Conservation (phyloP, 805 yeast species). For the Ogataea neopini region DNA sequence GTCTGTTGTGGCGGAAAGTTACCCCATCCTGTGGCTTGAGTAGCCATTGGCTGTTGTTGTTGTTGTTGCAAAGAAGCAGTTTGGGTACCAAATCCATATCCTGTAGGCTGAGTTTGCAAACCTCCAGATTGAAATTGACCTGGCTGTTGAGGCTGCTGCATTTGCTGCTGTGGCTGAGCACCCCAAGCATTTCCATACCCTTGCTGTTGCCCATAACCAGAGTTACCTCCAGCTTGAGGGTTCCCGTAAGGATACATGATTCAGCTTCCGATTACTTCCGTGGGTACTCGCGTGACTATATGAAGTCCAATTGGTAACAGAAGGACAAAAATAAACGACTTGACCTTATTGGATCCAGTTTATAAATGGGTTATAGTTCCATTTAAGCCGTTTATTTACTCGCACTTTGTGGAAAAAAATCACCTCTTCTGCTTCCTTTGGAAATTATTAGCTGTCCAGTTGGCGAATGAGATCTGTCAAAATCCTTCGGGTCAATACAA, state of each 20-base stretch:
- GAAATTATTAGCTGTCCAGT: constrained; percentile 20
- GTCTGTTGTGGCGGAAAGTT: constrained; percentile 20
- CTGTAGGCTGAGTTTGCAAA: constrained; percentile 40
- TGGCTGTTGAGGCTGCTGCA: constrained; percentile 35
- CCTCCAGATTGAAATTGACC: constrained; percentile 23
- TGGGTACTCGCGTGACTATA: not conserved
- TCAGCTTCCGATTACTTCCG: constrained; percentile 1
- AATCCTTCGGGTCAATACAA: not conserved
- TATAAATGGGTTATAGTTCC: not conserved
- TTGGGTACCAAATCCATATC: constrained; percentile 34
- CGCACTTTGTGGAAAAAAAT: not conserved
- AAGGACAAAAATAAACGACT: not conserved
- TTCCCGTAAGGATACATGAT: constrained; percentile 30
- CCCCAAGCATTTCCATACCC: constrained; percentile 28
- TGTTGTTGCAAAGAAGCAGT: constrained; percentile 18
- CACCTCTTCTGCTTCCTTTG: not conserved
- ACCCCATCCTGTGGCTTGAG: no score
- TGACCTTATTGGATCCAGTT: not conserved
- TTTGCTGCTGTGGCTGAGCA: constrained; percentile 31
- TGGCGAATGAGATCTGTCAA: constrained; percentile 3
- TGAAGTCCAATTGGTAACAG: constrained; percentile 1
- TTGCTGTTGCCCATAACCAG: constrained; percentile 26
- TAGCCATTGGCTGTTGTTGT: constrained; percentile 8
- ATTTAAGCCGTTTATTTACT: constrained; percentile 4
- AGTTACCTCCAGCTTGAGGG: constrained; percentile 25